Base-by-base conservation (phyloP, 2,329 filamentous ascomycete species). In the Arthroderma sp. region DNA sequence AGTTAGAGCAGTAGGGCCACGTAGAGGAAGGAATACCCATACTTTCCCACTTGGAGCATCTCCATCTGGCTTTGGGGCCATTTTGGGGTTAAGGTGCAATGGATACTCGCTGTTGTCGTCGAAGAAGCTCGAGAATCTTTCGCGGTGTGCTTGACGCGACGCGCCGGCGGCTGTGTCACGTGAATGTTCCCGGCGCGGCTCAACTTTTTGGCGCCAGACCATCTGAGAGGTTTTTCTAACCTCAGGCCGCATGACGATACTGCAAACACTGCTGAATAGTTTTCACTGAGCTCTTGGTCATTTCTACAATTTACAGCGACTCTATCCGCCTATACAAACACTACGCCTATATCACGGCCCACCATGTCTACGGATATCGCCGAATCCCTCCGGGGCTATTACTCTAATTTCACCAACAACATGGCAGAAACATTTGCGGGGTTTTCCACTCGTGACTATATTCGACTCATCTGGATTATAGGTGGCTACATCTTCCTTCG, bases 401-500 rank as follows among this genome's bases (percentile, higher is more conserved):
- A 57, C 40, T 48, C 43, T 7, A 62, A 62, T 29, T 56, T 66
- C 53, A 57, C 51, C 40, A 56, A 47, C 51, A 72, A 72, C 55
- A 52, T 66, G 45, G 57, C 61, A 48, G 48, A 52, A 43, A 64
- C 69, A 38, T 64, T 73, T 54, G 58, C 63, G 29, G 54, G 62
- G 29, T 63, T 74, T 52, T 62, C 60, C 38, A 47, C 60, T 31
- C 57, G 64, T 47, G 69, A 71, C 52, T 74, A 68, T 63, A 66
- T 91, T 54, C 82, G 85, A 40, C 71, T 91, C 47, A 64, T 85
- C 52, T 72, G 78, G 52, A 74, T 86, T 49, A 74, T 86, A 15
- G 77, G 85, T 55, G 80, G 76, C 45, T 93, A 89, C 67, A 59
- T 80, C 51, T 73, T 91, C 43, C 56, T 86, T 27, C 78, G 85